These are phyloP conservation scores for Aspergillus fischeri DNA, from an alignment of 2,329 filamentous ascomycete species.

Conservation along the genomic window DNA sequence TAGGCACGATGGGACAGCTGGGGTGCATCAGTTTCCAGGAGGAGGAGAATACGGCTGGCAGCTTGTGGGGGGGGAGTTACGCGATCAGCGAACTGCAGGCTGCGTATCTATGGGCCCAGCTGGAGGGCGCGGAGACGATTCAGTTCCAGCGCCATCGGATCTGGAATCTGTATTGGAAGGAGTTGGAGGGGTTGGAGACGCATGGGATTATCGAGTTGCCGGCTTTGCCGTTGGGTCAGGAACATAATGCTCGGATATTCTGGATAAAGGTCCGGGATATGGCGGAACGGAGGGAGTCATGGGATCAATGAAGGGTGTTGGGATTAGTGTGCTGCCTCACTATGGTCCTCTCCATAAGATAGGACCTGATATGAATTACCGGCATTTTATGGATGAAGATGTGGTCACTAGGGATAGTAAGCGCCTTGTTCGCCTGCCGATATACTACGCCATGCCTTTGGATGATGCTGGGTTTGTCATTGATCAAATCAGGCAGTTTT, in stretches of 20 bases:
- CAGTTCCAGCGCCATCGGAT: not conserved
- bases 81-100: constrained; percentile 10
- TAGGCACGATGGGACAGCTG: constrained; percentile 14
- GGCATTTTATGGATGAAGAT: not conserved
- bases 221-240: not conserved
- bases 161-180: constrained; percentile 6
- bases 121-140: constrained; percentile 8
- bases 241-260: constrained; percentile 2
- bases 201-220: not conserved
- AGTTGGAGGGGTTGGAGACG: not conserved
- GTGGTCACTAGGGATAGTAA: not conserved
- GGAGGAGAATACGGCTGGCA: constrained; percentile 14
- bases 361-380: not conserved
- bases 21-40: constrained; percentile 17
- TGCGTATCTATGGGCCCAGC: constrained; percentile 10
- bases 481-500: not conserved
- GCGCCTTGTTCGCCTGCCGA: not conserved
- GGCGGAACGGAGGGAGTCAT: not conserved
- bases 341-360: not conserved
- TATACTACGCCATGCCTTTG: not conserved
- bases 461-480: not conserved
- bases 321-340: not conserved
- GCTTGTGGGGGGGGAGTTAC: constrained; percentile 5
- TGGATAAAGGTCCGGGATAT: not conserved
- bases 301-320: not conserved